Evolutionary conservation across 163 green algal genomes (phyloP), one percentile per base, ranked within the genome.

Genomic region (Scenedesmus sp.): DNA sequence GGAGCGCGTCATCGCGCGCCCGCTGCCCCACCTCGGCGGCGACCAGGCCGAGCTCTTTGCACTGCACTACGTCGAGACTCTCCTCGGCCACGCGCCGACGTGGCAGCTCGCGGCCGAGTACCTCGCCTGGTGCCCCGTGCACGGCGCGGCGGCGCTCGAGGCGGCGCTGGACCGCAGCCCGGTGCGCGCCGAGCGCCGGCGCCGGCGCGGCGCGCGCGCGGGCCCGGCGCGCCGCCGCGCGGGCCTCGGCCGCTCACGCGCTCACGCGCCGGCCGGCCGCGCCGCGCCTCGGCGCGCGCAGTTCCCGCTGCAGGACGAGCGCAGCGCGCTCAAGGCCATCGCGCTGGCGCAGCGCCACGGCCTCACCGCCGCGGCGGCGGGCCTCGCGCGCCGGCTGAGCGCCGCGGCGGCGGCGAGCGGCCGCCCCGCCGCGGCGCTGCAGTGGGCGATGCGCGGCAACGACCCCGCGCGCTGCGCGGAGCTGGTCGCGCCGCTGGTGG

Each of bases 41-140:
- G 60, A 75, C 44, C 75, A 83, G 75, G 28, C 26, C 24, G 75
- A 83, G 64, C n/a, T 26, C 22, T 83, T 60, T 51, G 63, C 28
- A 15, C 64, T 83, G 28, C 28, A 77, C 24, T 77, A 83, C 26
- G 64, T 69, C 1, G 64, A 77, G 54, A 77, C 56, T 9, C 65
- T 83, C 20, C 1, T 58, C 31, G 75, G 42, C 4, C 36, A 53
- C 33, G 56, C 31, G 2, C 14, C 50, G 9, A 83, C 75, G 2
- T 83, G 75, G 75, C 57, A 72, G 64, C 20, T 83, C 39, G 75
- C 64, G 47, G 75, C 75, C 11, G 75, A 83, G 75, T 90, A 90
- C 60, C 69, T 90, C 66, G 80, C 85, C 3, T 87, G 72, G 72
- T 90, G 85, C 73, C 85, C 85, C 29, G 33, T 65, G 36, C 69